Evolutionary conservation across 805 yeast species (phyloP), one percentile per base, ranked within the genome.

Genomic region (Monosporozyma yasuniensis): DNA sequence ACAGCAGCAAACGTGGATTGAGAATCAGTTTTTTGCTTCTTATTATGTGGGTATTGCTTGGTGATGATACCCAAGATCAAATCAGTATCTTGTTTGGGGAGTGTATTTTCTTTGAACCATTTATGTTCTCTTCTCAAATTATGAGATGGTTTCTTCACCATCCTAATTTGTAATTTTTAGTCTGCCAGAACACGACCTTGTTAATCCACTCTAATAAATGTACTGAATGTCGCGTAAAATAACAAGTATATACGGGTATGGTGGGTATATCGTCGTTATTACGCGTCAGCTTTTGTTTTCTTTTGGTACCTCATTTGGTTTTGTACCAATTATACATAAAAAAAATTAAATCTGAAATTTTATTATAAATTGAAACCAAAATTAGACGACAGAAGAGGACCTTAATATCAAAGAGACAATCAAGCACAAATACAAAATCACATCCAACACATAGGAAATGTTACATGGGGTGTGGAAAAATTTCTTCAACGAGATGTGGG

Each of bases 61-160:
- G 50, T 58, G 19, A 59, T 52, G 16, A 52, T 50, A n/a, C 44
- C 35, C 18, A 59, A 12, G 7, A 57, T 54, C 16, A 54, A 37
- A 11, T 57, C 53, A 27, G 53, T 54, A 41, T 60, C 62, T 25
- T 52, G 52, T 28, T 54, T 51, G 2, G 56, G 54, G 3, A 54
- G 37, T 2, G 38, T 50, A 1, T 61, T 51, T 37, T 64, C 67
- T 51, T 59, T 60, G 44, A 64, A 43, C 67, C 66, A 63, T 48
- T 63, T 64, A 42, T 59, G 61, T 46, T 66, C 69, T 48, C 65
- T 60, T 47, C 66, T 54, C 18, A 65, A 47, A 46, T 64, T 65
- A 52, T 66, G 62, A 25, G 76, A 67, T 23, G 72, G 66, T 49
- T 64, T 61, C 19, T 54, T 16, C 11, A 53, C 58, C 66, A 62